Evolutionary conservation across 23 red algal genomes (phyloP).

Genomic region (Gracilaria caudata): DNA sequence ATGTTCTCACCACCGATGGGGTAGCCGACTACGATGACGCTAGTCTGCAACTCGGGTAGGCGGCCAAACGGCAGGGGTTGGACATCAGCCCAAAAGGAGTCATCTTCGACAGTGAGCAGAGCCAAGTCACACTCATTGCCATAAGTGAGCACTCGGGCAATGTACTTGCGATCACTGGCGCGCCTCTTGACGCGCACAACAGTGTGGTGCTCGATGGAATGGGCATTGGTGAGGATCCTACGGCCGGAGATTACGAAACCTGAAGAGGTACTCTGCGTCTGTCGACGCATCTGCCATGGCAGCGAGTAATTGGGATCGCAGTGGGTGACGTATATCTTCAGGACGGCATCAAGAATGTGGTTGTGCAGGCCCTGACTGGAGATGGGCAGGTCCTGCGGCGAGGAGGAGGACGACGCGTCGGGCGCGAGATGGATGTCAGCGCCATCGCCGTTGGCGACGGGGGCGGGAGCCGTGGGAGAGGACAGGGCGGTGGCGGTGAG

Average conservation of each 20-base stretch:
- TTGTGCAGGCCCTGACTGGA: constrained; percentile 13
- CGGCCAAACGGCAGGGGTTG: constrained; percentile 18
- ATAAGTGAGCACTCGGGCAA: constrained; percentile 73
- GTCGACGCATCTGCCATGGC: constrained; percentile 89
- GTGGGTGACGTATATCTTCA: constrained; percentile 91
- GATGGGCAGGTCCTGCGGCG: not conserved
- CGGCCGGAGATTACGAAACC: constrained; percentile 83
- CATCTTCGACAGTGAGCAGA: constrained; percentile 90
- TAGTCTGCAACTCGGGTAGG: constrained; percentile 66
- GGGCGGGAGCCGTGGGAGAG: constrained; percentile 4
- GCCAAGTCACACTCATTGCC: constrained; percentile 97
- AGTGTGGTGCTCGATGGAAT: constrained; percentile 86
- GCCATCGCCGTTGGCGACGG: not conserved
- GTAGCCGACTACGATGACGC: constrained; percentile 84
- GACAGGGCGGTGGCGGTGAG: not conserved
- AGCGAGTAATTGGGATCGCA: constrained; percentile 81
- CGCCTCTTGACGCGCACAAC: constrained; percentile 94
- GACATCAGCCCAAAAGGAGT: constrained; percentile 66
- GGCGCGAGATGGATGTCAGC: not conserved
- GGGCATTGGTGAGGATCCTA: constrained; percentile 88
- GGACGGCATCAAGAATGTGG: constrained; percentile 47
- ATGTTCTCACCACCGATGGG: constrained; percentile 91
- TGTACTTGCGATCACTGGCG: constrained; percentile 68
- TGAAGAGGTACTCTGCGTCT: constrained; percentile 79
- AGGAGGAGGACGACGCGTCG: not conserved